Evolutionary conservation across 163 green algal species (phyloP).

Genomic region (Chlorella variabilis): DNA sequence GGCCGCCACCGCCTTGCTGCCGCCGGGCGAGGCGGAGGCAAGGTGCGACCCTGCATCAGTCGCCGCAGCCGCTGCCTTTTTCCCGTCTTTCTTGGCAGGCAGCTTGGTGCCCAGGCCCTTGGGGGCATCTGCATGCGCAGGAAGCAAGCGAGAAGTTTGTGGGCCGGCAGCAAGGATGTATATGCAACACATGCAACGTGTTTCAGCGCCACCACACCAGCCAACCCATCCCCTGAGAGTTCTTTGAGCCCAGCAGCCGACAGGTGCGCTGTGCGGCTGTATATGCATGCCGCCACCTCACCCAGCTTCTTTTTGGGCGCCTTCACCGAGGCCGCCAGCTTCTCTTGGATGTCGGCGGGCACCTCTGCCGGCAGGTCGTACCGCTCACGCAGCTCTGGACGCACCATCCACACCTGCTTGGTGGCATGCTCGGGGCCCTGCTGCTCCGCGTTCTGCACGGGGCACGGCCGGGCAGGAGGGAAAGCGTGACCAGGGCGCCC

Average conservation of each 20-base stretch:
- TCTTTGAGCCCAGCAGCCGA: too few relatives aligned
- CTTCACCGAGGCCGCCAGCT: conserved; percentile 27
- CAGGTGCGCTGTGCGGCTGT: too few relatives aligned
- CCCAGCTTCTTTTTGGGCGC: conserved; percentile 43
- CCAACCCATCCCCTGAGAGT: too few relatives aligned
- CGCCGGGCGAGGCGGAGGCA: not conserved
- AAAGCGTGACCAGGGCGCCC: not conserved
- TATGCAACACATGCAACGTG: too few relatives aligned
- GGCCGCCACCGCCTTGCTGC: not conserved
- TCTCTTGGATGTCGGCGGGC: conserved; percentile 23
- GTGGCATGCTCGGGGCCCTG: conserved; percentile 54
- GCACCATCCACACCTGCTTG: conserved; percentile 51
- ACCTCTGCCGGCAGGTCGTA: conserved; percentile 49
- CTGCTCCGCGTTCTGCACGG: conserved; percentile 19
- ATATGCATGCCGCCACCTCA: too few relatives aligned
- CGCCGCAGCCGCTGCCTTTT: conserved; percentile 3
- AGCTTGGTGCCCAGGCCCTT: conserved; percentile 28
- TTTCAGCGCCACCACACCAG: too few relatives aligned
- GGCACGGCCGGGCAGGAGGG: not conserved
- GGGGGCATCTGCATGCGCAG: conserved; percentile 20
- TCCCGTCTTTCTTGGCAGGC: conserved; percentile 17
- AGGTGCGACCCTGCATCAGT: not conserved
- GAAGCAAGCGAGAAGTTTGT: not conserved
- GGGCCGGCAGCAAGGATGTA: not conserved
- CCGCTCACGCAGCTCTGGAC: conserved; percentile 40